A percentile compares a stretch with the other conserved stretches of the same genome.
Evolutionary conservation across 1,139 yeast genomes (phyloP).

Genomic region (Candida albicans): DNA sequence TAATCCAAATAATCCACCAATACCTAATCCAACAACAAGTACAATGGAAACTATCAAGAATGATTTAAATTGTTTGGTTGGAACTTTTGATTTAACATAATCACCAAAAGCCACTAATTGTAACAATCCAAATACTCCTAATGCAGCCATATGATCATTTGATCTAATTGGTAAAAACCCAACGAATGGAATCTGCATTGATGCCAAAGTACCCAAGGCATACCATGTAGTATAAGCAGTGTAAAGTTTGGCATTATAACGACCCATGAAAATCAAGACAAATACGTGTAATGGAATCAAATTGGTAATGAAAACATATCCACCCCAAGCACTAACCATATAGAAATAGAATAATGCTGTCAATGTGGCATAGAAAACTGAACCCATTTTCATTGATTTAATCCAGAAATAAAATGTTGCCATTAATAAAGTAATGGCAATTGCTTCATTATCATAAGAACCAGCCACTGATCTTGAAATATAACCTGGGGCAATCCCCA

Average conservation of each 20-base stretch:
- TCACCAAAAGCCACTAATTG: slow-evolving; percentile 89
- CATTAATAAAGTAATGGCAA: slow-evolving; percentile 94
- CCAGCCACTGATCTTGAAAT: slow-evolving; percentile 99
- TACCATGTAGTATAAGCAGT: slow-evolving; percentile 97
- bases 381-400: slow-evolving; percentile 87
- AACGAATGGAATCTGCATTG: slow-evolving; percentile 99
- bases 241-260: slow-evolving; percentile 80
- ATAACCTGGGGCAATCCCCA: slow-evolving; percentile 98
- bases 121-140: slow-evolving; percentile 93
- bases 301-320: slow-evolving; percentile 97
- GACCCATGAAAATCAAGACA: slow-evolving; percentile 89
- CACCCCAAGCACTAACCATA: slow-evolving; percentile 99
- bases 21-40: slow-evolving; percentile 58
- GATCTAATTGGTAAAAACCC: slow-evolving; percentile 96
- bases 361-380: slow-evolving; percentile 78
- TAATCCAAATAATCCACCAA: slow-evolving; percentile 70
- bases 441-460: slow-evolving; percentile 97
- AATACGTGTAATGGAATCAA: slow-evolving; percentile 95
- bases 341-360: slow-evolving; percentile 92
- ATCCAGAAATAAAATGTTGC: slow-evolving; percentile 96
- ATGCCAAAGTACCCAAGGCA: slow-evolving; percentile 91
- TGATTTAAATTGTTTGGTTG: slow-evolving; percentile 72
- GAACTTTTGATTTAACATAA: slow-evolving; percentile 72
- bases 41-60: slow-evolving; percentile 64
- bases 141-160: slow-evolving; percentile 97